Base-by-base conservation (phyloP, 2,329 filamentous ascomycete species). In the Neofusicoccum ribis region DNA sequence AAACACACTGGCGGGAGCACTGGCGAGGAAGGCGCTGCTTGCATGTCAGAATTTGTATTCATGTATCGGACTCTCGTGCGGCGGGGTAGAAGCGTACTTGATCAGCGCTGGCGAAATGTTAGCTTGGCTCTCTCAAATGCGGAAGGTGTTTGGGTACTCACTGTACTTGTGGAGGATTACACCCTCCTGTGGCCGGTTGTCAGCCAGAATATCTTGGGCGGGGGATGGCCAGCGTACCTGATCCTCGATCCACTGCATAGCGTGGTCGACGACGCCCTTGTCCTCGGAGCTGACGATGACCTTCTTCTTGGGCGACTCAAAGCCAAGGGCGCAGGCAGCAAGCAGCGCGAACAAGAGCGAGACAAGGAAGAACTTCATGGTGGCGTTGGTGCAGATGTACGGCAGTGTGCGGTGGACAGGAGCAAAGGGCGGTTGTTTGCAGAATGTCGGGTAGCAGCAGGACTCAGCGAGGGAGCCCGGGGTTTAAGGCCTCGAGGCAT, bases 111-210 rank as follows among this genome's bases (percentile, higher is more conserved):
- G 39, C 56, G 15, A 17, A 23, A 31, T 46, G 68, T 72, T 68
- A 73, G 70, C 65, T 50, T 52, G 47, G 51, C 34, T 59, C 47
- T 51, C 36, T 51, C 36, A 5, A 17, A 58, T 15, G 52, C 27
- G 61, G 31, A 41, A 50, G 47, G 62, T 54, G 20, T 31, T 63
- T 39, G 49, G 23, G 5, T 41, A 78, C 88, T 75, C 84, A 92
- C 89, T 87, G 77, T 92, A 95, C 72, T 89, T 86, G 80, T 96
- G 92, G 23, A 90, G 95, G 71, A 97, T 92, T 58, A 86, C 79
- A 44, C 91, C 92, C 58, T 91, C 84, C 82, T 86, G 70, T 44
- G 14, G 15, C 50, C 44, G 20, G 34, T 3, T 44, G 63, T 64
- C 39, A 64, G 52, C 20, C 15, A 7, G 34, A n/a, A 39, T 34